A percentile compares a stretch with the other conserved stretches of the same genome.
Conservation (phyloP, 2,329 filamentous ascomycete species). For the Chaetomiaceae sp. region DNA sequence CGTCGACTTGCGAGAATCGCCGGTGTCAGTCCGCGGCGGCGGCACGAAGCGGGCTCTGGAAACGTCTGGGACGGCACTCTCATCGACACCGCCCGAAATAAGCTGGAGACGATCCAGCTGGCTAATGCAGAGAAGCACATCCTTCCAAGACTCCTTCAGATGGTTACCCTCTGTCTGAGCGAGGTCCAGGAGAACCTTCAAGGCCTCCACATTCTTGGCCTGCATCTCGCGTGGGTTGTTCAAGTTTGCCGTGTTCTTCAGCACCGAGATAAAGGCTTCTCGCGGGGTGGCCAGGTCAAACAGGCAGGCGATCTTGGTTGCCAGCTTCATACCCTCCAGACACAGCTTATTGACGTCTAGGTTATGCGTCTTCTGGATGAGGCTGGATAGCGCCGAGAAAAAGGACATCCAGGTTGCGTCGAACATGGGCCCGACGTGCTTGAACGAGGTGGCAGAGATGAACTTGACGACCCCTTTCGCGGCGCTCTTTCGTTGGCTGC, state of each 20-base stretch:
- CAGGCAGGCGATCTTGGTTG: slow-evolving; percentile 85
- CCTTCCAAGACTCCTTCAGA: slow-evolving; percentile 86
- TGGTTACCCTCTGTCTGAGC: slow-evolving; percentile 89
- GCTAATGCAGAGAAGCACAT: slow-evolving; percentile 89
- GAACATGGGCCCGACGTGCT: slow-evolving; percentile 97
- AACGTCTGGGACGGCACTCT: slow-evolving; percentile 86
- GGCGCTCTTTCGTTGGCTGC: slow-evolving; percentile 77
- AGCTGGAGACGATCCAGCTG: slow-evolving; percentile 93
- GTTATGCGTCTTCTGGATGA: slow-evolving; percentile 90
- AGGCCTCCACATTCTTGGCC: slow-evolving; percentile 90
- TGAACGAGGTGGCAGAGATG: slow-evolving; percentile 87
- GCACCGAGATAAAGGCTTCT: slow-evolving; percentile 87
- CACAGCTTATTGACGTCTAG: slow-evolving; percentile 87
- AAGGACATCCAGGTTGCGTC: slow-evolving; percentile 99
- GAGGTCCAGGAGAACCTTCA: slow-evolving; percentile 86
- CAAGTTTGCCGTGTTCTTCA: slow-evolving; percentile 90
- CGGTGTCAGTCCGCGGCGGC: slow-evolving; percentile 44
- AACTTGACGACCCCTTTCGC: slow-evolving; percentile 65
- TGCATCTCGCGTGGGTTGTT: slow-evolving; percentile 95
- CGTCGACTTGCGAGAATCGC: slow-evolving; percentile 59
- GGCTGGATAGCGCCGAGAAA: slow-evolving; percentile 86
- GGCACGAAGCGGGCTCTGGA: slow-evolving; percentile 71
- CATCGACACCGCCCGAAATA: slow-evolving; percentile 90
- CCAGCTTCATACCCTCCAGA: slow-evolving; percentile 90
- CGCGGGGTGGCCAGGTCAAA: slow-evolving; percentile 91